Percentiles rank a stretch among this genome's conserved stretches.
Conservation (phyloP, 1,284 basidiomycete genomes). For the Malassezia furfur region DNA sequence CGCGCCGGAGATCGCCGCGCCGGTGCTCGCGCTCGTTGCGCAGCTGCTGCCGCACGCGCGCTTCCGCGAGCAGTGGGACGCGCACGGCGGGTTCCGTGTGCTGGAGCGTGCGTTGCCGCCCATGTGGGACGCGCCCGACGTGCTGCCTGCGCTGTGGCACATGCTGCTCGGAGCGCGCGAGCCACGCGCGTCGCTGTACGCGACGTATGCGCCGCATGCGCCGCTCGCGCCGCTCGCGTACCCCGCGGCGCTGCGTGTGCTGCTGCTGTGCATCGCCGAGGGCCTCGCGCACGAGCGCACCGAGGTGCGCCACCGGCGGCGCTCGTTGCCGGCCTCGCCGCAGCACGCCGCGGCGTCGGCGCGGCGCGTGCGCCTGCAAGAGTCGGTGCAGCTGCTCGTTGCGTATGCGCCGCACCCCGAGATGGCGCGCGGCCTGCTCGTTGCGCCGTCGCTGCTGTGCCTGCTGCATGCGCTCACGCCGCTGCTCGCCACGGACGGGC, state of each 20-base stretch:
- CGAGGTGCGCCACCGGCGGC: conserved; percentile 7
- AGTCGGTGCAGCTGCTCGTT: conserved; percentile 24
- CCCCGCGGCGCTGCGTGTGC: conserved; percentile 27
- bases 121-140: conserved; percentile 57
- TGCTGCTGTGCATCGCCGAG: conserved; percentile 28
- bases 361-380: conserved; percentile 15
- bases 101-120: conserved; percentile 65
- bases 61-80: conserved; percentile 30
- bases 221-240: conserved; percentile 6
- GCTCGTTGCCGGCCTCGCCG: conserved; percentile 1
- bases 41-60: conserved; percentile 19
- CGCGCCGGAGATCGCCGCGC: conserved; percentile 19
- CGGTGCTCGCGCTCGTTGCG: conserved; percentile 24
- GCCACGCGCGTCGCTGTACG: conserved; percentile 55
- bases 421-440: conserved; percentile 26
- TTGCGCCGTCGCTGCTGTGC: conserved; percentile 34
- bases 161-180: conserved; percentile 55
- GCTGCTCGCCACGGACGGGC: conserved; percentile 5
- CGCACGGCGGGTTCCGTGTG: conserved; percentile 60
- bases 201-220: conserved; percentile 53
- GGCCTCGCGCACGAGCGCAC: conserved; percentile 16
- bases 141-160: conserved; percentile 57
- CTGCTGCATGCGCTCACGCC: conserved; percentile 30
- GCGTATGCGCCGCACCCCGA: conserved; percentile 16
- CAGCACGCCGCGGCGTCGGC: background rate